Percentiles rank a stretch among this genome's conserved stretches.
These are phyloP conservation scores for Kalaharituber pfeilii DNA, from an alignment of 2,329 filamentous ascomycete species.

Conservation along the genomic window DNA sequence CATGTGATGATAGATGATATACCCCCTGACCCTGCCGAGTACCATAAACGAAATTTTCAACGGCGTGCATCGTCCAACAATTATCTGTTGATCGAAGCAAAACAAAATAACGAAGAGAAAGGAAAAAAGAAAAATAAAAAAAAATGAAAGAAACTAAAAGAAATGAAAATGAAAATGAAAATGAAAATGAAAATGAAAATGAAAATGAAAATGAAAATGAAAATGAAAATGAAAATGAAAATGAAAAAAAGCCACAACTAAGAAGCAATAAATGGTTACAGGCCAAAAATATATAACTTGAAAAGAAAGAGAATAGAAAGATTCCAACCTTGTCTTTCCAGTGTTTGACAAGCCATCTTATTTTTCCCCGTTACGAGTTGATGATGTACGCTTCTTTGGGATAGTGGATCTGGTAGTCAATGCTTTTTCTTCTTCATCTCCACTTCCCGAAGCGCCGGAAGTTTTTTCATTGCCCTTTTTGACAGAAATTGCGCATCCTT, in stretches of 20 bases:
- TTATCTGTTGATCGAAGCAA: background rate
- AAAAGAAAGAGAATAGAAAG: background rate
- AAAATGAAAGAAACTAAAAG: no score
- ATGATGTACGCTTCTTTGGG: background rate
- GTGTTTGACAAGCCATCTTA: background rate
- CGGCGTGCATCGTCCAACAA: no score
- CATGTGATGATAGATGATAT: no score
- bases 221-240: no score
- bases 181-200: no score
- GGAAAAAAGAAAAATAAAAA: background rate
- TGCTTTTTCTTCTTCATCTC: conserved; percentile 25
- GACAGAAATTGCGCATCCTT: conserved; percentile 68
- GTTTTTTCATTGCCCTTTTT: conserved; percentile 66
- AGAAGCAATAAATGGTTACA: conserved; percentile 1
- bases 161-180: no score
- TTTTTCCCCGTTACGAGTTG: background rate
- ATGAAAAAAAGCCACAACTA: background rate
- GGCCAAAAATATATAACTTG: background rate
- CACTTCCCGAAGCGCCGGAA: conserved; percentile 24
- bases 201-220: no score
- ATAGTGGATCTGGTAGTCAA: background rate
- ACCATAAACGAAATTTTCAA: no score
- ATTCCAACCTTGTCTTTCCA: background rate
- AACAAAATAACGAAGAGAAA: background rate
- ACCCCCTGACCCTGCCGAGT: no score